These are phyloP conservation scores for Pestalotiopsis sp. DNA, from an alignment of 2,329 filamentous ascomycete species.

Conservation along the genomic window DNA sequence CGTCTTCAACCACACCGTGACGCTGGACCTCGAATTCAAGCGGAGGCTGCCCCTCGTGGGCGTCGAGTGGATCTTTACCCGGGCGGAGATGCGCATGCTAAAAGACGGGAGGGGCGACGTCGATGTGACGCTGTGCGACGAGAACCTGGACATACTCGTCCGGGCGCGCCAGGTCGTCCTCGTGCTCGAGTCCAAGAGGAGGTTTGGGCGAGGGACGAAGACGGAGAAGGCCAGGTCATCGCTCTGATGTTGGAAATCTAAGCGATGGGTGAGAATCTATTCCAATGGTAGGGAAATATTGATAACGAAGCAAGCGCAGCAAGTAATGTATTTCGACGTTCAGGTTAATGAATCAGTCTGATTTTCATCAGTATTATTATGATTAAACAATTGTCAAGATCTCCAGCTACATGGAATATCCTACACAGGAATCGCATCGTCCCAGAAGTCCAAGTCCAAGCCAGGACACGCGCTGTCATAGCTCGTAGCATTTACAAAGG, in stretches of 20 bases:
- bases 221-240: neutral
- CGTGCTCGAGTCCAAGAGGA: conserved; percentile 14
- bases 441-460: neutral
- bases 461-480: conserved; percentile 1
- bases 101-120: conserved; percentile 20
- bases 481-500: neutral
- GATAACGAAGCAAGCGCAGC: no score
- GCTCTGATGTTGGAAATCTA: neutral
- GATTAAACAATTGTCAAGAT: neutral
- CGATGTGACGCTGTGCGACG: conserved; percentile 18
- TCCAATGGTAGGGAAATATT: no score
- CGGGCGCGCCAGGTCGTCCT: conserved; percentile 13
- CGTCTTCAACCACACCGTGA: conserved; percentile 16
- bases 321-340: no score
- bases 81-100: conserved; percentile 18
- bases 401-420: neutral
- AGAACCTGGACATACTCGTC: conserved; percentile 18
- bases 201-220: conserved; percentile 5
- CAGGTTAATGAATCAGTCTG: no score
- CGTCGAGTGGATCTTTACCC: conserved; percentile 18
- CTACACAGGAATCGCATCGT: neutral
- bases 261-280: neutral
- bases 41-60: conserved; percentile 17
- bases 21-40: conserved; percentile 24
- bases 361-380: no score